Evolutionary conservation across 177 flowering plant species (phyloP).

Genomic region (Vitis hybrid): DNA sequence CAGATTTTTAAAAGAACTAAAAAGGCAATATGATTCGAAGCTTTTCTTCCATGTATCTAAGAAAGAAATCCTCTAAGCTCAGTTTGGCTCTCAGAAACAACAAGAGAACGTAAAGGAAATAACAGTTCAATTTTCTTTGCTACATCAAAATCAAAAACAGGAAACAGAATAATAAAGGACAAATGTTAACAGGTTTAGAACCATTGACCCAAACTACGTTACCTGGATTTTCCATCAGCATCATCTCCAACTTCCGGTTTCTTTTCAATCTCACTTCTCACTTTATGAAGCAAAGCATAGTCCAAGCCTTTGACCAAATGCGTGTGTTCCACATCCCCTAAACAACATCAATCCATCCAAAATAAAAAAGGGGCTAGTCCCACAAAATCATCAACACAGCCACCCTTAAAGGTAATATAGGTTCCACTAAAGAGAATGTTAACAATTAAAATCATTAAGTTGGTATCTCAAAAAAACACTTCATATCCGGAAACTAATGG

Average conservation of each 20-base stretch:
- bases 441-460: not conserved
- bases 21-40: no score
- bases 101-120: no score
- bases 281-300: conserved; percentile 89
- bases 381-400: no score
- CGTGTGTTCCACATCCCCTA: conserved; percentile 98
- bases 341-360: conserved; percentile 13
- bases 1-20: not conserved
- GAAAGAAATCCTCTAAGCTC: no score
- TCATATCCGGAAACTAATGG: no score
- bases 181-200: no score
- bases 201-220: not conserved
- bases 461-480: not conserved
- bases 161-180: no score
- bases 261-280: conserved; percentile 93
- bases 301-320: conserved; percentile 99
- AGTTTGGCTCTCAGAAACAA: no score
- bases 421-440: no score
- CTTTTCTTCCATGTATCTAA: no score
- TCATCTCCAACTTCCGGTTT: conserved; percentile 80
- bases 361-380: not conserved
- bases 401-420: no score
- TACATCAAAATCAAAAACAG: not conserved
- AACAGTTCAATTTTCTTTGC: no score
- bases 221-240: conserved; percentile 73